phyloP scores from a whole-genome alignment of 352 stramenopile species.

The Globisporangium iwayamae region DNA sequence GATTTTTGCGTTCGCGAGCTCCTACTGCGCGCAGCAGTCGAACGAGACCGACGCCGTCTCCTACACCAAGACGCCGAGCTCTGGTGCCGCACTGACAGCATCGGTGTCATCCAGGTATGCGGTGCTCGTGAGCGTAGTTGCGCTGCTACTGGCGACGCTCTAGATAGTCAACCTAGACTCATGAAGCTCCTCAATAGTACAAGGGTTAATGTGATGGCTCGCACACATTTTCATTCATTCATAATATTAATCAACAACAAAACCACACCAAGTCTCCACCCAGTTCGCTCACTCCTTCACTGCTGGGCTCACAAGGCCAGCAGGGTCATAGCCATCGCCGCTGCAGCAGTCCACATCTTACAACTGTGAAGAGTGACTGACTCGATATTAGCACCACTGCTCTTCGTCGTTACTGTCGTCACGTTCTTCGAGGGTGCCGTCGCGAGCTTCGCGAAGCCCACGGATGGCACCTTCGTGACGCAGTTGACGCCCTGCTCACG shows the following conservation, averaged over 20 bases:
- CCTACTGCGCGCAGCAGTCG: constrained; percentile 13
- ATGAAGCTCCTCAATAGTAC: neutral
- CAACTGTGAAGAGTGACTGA: too few relatives aligned
- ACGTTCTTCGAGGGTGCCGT: constrained; percentile 28
- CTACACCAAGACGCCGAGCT: constrained; percentile 8
- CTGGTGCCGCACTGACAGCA: neutral
- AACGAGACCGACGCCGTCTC: constrained; percentile 15
- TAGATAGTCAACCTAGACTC: neutral
- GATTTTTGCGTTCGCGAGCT: constrained; percentile 11
- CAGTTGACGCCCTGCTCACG: constrained; percentile 32
- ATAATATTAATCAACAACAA: neutral
- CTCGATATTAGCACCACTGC: neutral
- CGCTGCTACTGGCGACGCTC: neutral
- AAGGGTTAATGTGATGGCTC: neutral
- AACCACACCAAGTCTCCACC: neutral
- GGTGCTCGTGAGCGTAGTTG: neutral
- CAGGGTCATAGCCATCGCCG: neutral
- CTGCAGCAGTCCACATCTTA: neutral
- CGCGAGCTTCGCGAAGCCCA: constrained; percentile 42
- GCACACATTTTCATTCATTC: neutral
- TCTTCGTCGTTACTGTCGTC: neutral
- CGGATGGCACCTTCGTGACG: constrained; percentile 29
- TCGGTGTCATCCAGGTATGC: neutral
- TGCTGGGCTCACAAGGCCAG: neutral
- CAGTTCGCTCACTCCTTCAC: too few relatives aligned